Conservation (phyloP, 306 rosid species). For the Malus orientalis region DNA sequence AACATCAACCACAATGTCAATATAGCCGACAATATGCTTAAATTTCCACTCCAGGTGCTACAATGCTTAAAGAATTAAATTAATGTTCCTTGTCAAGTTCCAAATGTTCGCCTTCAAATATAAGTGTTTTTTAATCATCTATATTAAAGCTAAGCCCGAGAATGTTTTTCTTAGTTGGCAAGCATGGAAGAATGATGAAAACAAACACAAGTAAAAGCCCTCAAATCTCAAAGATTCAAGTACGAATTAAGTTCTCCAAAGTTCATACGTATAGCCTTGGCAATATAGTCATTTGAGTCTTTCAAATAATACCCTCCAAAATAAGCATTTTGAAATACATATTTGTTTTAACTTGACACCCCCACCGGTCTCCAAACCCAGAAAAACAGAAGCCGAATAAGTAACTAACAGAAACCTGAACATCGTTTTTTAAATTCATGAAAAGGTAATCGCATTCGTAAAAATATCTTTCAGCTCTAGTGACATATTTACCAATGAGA, state of each 20-base stretch:
- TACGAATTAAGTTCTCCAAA: background rate
- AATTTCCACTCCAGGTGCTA: background rate
- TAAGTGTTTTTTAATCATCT: background rate
- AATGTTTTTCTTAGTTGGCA: background rate
- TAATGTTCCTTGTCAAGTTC: background rate
- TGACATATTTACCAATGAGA: background rate
- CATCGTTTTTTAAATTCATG: background rate
- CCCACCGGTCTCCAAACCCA: background rate
- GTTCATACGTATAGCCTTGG: background rate
- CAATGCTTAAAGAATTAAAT: background rate
- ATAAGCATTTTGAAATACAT: background rate
- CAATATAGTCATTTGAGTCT: background rate
- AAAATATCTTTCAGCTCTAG: background rate
- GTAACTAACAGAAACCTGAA: background rate
- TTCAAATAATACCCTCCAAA: background rate
- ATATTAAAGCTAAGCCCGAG: background rate
- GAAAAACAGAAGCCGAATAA: background rate
- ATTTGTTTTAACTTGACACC: background rate
- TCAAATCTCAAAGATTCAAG: background rate
- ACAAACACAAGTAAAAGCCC: background rate
- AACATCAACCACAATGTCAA: background rate
- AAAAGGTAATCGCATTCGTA: background rate
- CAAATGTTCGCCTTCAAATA: background rate
- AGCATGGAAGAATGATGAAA: background rate
- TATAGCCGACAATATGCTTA: background rate